Evolutionary conservation across 108 stramenopile genomes (phyloP), one percentile per base, ranked within the genome.

Genomic region (Cyclostephanos invisitatus): DNA sequence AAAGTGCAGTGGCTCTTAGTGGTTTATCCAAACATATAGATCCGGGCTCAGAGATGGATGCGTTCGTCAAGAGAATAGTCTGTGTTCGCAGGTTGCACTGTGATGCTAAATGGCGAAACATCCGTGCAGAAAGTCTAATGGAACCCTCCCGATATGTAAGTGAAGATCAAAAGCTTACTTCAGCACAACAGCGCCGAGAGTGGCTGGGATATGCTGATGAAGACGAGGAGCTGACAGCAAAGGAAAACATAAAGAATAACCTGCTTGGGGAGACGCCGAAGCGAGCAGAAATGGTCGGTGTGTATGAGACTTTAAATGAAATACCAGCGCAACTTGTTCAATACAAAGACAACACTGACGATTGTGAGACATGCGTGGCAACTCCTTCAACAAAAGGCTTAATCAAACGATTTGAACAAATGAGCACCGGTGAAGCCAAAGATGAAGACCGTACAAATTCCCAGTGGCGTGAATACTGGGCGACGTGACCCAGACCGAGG

Each of bases 91-190:
- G 68, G 47, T 64, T 91, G 64, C 93, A 94, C 62, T 91, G 89
- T 64, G 71, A 84, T 64, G 86, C 89, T 1, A 75, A 78, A 18
- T 94, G 93, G 93, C 83, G 86, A 51, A 82, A 85, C 5, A 88
- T 91, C 42, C 85, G 91, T 12, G 81, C 88, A 15, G 93, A 90
- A 72, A 94, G 93, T 66, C 77, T 92, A 8, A 66, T 72, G 62
- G 78, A 72, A 59, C 70, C 78, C 46, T 64, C 59, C 22, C 47
- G 76, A 42, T 48, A 38, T 57, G 21, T 65, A 51, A 49, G 78
- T 7, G 77, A 58, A 48, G 74, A 78, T 24, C 70, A 74, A 42
- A 71, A 70, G n/a, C 62, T 70, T 40, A 73, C 66, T 40, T 62
- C 77, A 44, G 85, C 83, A 12, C 70, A 69, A 46, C 85, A 86